These are phyloP conservation scores for Termitomyces eurrhizus DNA, from an alignment of 768 basidiomycete species.

Conservation along the genomic window DNA sequence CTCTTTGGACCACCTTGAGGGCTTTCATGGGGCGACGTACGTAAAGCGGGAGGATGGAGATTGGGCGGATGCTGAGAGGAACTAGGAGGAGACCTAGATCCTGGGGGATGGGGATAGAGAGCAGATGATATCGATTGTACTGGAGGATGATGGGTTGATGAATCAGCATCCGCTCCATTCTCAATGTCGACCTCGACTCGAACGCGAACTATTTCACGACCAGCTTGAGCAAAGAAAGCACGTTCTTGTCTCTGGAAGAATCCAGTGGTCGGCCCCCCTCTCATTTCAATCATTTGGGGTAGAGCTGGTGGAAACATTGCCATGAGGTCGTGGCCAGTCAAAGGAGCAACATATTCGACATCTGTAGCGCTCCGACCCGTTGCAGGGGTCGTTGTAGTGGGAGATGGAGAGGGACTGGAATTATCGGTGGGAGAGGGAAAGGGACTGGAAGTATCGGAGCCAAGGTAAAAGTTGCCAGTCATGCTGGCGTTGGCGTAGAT, in stretches of 20 bases:
- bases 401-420: no score
- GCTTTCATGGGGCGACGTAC: slow-evolving; percentile 44
- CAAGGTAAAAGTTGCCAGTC: slow-evolving; percentile 42
- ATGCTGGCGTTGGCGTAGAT: slow-evolving; percentile 17
- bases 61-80: slow-evolving; percentile 25
- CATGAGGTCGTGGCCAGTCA: slow-evolving; percentile 83
- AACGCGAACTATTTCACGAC: slow-evolving; percentile 73
- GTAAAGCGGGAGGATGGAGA: slow-evolving; percentile 34
- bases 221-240: slow-evolving; percentile 76
- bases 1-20: slow-evolving; percentile 33
- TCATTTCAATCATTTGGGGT: slow-evolving; percentile 54
- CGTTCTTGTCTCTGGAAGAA: slow-evolving; percentile 77
- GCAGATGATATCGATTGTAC: no score
- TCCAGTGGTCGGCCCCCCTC: slow-evolving; percentile 62
- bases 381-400: no score
- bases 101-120: no score
- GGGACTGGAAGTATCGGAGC: slow-evolving; percentile 38
- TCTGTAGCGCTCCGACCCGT: slow-evolving; percentile 14
- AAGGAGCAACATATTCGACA: slow-evolving; percentile 66
- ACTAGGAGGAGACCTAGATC: no score
- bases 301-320: slow-evolving; percentile 74
- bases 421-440: slow-evolving; percentile 45
- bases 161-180: slow-evolving; percentile 29
- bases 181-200: slow-evolving; percentile 63
- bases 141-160: slow-evolving; percentile 1